phyloP scores from a whole-genome alignment of 495 filamentous ascomycete species.

The Aspergillus steynii region DNA sequence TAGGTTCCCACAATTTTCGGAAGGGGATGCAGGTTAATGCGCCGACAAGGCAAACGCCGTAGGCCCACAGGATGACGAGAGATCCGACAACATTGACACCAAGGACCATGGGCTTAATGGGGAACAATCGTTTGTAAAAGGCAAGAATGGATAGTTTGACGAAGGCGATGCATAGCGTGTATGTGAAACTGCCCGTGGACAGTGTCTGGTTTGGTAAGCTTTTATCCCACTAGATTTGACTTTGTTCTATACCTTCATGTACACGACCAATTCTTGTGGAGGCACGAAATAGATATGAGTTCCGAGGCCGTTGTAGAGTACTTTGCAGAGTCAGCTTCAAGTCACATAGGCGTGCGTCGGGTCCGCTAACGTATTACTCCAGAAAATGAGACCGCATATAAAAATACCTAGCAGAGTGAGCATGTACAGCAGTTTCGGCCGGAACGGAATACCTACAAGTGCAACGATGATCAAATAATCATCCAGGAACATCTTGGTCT shows the following conservation, averaged over 20 bases:
- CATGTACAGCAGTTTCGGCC: background rate
- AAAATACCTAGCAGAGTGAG: slow-evolving; percentile 9
- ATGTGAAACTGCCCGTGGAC: slow-evolving; percentile 22
- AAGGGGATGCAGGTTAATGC: slow-evolving; percentile 40
- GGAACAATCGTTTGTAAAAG: slow-evolving; percentile 43
- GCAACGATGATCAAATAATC: slow-evolving; percentile 19
- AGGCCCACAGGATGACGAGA: slow-evolving; percentile 36
- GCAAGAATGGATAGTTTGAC: slow-evolving; percentile 47
- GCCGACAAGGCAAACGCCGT: slow-evolving; percentile 32
- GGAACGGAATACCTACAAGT: slow-evolving; percentile 1
- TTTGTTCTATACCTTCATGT: slow-evolving; percentile 14
- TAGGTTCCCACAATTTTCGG: slow-evolving; percentile 30
- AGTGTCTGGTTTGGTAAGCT: slow-evolving; percentile 2
- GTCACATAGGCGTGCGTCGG: background rate
- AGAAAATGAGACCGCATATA: slow-evolving; percentile 14
- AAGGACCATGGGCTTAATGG: slow-evolving; percentile 26
- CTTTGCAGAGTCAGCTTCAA: background rate
- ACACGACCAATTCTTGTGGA: slow-evolving; percentile 9
- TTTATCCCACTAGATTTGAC: background rate
- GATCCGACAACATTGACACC: slow-evolving; percentile 27
- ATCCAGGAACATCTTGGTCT: slow-evolving; percentile 18
- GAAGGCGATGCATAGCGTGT: slow-evolving; percentile 30
- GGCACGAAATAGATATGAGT: slow-evolving; percentile 14
- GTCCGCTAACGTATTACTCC: slow-evolving; percentile 17
- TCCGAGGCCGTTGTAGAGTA: slow-evolving; percentile 20